Conservation (phyloP, 306 rosid species). For the Lathyrus oleraceus region DNA sequence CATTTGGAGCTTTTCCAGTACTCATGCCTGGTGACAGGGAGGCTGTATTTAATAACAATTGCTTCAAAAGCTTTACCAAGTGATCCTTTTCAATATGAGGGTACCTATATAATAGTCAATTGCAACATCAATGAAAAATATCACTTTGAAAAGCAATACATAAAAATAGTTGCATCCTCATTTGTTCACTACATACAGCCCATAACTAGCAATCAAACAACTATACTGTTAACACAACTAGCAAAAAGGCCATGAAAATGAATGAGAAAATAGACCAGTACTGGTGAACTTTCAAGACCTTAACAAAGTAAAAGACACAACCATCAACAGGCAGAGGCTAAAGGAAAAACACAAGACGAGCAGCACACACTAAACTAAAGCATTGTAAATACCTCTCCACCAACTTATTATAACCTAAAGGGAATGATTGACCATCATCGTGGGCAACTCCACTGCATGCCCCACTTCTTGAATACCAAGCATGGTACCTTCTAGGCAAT, state of each 20-base stretch:
- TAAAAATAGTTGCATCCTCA: constrained; percentile 21
- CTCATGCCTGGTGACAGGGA: constrained; percentile 56
- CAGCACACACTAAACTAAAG: neutral
- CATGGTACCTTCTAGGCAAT: constrained; percentile 95
- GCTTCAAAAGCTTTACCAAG: constrained; percentile 91
- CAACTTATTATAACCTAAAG: constrained; percentile 71
- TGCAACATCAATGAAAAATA: constrained; percentile 33
- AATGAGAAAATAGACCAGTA: constrained; percentile 14
- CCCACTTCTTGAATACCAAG: constrained; percentile 94
- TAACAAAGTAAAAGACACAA: constrained; percentile 21
- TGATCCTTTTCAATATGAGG: constrained; percentile 88
- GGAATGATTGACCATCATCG: constrained; percentile 82
- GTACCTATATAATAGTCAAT: constrained; percentile 58
- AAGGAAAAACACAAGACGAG: constrained; percentile 7
- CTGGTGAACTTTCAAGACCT: constrained; percentile 4
- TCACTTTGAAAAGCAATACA: constrained; percentile 18
- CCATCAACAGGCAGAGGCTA: neutral
- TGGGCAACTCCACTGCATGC: constrained; percentile 58
- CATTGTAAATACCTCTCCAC: constrained; percentile 69
- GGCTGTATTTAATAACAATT: constrained; percentile 59
- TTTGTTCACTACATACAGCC: constrained; percentile 22
- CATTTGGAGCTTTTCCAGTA: constrained; percentile 76
- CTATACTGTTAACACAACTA: constrained; percentile 23
- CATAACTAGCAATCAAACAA: neutral
- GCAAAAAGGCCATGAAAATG: constrained; percentile 20